Evolutionary conservation across 495 filamentous ascomycete genomes (phyloP), one percentile per base, ranked within the genome.

Genomic region (Lophium mytilinum): DNA sequence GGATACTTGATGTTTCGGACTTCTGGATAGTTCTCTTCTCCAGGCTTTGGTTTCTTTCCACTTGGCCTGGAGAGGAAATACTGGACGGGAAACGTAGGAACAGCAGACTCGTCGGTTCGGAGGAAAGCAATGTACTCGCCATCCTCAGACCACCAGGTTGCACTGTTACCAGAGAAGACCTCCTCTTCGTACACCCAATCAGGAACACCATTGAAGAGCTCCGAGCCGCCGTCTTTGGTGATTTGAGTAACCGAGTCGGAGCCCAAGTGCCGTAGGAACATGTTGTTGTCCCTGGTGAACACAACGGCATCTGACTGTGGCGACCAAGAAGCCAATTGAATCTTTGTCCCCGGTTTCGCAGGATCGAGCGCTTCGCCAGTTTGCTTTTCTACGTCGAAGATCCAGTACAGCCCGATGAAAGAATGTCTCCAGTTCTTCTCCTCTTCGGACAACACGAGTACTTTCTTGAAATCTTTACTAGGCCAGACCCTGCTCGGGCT

Each of bases 181-280:
- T 98, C 93, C 67, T 98, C 93, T 67, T 98, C 93, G 62, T 96
- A 98, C 0, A 98, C 93, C 93, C 93, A 98, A 70, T 98, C 93
- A 0, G 93, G 93, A n/a, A 96, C 83, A 18, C 93, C 93, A 64
- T 97, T 94, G 75, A 98, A 97, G 14, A 93, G 79, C 56, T 97
- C 81, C 1, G 77, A 70, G 0, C 91, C 87, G 39, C 93, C 93
- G 68, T 97, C 90, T 57, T 75, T 84, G 12, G 93, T 98, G 56
- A 98, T 85, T 56, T 83, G 82, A 4, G 75, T 78, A 12, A 90
- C 81, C 6, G 71, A 67, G n/a, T 75, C 62, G 0, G 76, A 77
- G 12, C 78, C 73, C 37, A 96, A 66, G 41, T 84, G 83, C 42
- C 94, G 85, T 21, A 95, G 66, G 64, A 82, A 96, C 57, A 98